Percentiles rank a stretch among this genome's conserved stretches.
Evolutionary conservation across 2,329 filamentous ascomycete species (phyloP).

Genomic region (Neobulgaria alba): DNA sequence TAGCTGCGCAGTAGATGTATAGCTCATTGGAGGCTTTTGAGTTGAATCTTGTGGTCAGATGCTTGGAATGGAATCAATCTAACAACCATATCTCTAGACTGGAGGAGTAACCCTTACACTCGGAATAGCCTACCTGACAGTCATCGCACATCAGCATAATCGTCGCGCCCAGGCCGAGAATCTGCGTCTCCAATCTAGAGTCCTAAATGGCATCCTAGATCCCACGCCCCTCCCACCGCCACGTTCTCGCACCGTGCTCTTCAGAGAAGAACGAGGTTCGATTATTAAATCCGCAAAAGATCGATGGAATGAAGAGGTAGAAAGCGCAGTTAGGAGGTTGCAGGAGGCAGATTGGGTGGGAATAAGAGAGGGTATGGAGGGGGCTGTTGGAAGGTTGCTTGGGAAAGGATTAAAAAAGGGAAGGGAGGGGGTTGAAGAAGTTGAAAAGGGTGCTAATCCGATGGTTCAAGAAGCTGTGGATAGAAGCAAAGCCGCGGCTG

Average conservation of each 20-base stretch:
- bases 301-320: conserved; percentile 68
- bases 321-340: conserved; percentile 55
- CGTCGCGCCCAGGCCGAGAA: conserved; percentile 49
- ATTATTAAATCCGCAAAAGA: conserved; percentile 64
- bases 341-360: conserved; percentile 58
- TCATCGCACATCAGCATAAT: conserved; percentile 61
- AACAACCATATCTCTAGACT: conserved; percentile 40
- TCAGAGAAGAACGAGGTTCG: conserved; percentile 43
- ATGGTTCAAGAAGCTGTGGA: conserved; percentile 31
- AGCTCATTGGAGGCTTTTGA: no score
- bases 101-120: conserved; percentile 70
- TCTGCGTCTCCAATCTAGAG: conserved; percentile 47
- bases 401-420: conserved; percentile 25
- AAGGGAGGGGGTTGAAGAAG: conserved; percentile 23
- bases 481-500: conserved; percentile 31
- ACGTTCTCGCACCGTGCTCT: conserved; percentile 42
- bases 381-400: conserved; percentile 34
- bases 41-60: no score
- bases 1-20: no score
- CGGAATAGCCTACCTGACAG: conserved; percentile 61
- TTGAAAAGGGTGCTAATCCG: conserved; percentile 27
- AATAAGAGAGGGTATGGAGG: conserved; percentile 51
- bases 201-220: conserved; percentile 45
- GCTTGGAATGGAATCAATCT: neutral
- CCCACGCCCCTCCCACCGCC: conserved; percentile 39